phyloP scores from a whole-genome alignment of 352 stramenopile genomes.

The Globisporangium sylvaticum region DNA sequence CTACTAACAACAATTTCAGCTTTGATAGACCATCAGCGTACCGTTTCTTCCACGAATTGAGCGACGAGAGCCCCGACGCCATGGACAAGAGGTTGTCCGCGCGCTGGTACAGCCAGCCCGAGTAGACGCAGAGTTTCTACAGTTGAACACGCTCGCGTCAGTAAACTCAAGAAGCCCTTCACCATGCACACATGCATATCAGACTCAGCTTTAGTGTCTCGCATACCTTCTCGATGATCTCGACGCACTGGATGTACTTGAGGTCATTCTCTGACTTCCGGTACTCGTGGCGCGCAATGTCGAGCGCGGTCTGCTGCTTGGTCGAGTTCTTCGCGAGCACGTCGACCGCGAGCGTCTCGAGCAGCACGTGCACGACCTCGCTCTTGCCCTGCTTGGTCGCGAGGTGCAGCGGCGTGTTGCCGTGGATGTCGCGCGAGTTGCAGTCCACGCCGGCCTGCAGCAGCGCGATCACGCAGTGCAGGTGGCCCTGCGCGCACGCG shows the following conservation, averaged over 20 bases:
- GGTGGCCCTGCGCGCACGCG: conserved; percentile 55
- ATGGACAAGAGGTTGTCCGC: conserved; percentile 79
- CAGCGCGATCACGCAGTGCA: conserved; percentile 56
- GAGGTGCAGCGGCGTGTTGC: conserved; percentile 66
- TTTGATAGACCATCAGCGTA: conserved; percentile 13
- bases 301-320: conserved; percentile 62
- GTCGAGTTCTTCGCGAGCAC: conserved; percentile 43
- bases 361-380: conserved; percentile 62
- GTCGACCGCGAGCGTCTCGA: conserved; percentile 50
- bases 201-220: neutral
- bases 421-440: conserved; percentile 54
- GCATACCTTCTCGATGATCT: conserved; percentile 75
- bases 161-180: neutral
- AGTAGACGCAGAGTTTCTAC: conserved; percentile 79
- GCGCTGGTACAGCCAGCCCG: conserved; percentile 78
- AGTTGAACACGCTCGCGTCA: conserved; percentile 1
- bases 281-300: conserved; percentile 65
- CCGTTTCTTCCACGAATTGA: conserved; percentile 84
- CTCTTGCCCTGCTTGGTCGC: conserved; percentile 54
- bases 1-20: too few species aligned
- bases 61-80: conserved; percentile 56
- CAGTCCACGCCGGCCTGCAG: conserved; percentile 48
- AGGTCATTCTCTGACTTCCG: conserved; percentile 28
- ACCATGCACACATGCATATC: neutral
- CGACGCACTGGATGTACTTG: conserved; percentile 63